Evolutionary conservation across 805 yeast species (phyloP).

Genomic region (Saturnispora sanitii): DNA sequence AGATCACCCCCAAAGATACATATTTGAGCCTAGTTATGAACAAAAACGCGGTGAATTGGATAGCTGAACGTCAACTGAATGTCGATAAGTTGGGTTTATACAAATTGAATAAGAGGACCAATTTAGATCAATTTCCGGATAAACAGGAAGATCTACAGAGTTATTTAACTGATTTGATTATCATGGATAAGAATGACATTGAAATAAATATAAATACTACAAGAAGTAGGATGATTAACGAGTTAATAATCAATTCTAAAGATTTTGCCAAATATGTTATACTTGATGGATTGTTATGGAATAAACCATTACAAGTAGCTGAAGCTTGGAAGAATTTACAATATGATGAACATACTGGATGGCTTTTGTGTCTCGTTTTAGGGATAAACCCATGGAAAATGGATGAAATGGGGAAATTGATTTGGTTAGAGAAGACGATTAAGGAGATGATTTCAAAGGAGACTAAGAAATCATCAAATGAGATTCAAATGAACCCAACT

Average conservation of each 20-base stretch:
- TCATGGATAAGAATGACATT: not conserved
- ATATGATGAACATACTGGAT: constrained; percentile 3
- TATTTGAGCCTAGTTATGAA: too few species aligned
- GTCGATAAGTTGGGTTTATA: not conserved
- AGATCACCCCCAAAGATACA: too few species aligned
- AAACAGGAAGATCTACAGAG: too few species aligned
- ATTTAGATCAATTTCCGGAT: not conserved
- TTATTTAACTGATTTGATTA: not conserved
- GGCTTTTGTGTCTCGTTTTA: constrained; percentile 1
- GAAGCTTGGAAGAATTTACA: not conserved
- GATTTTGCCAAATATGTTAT: not conserved
- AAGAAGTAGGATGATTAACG: not conserved
- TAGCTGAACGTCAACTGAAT: too few species aligned
- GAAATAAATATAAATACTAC: not conserved
- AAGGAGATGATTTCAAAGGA: not conserved
- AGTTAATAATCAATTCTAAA: not conserved
- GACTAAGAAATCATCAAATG: not conserved
- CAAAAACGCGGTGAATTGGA: too few species aligned
- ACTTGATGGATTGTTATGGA: constrained; percentile 1
- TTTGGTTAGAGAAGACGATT: constrained; percentile 1
- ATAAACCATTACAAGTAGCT: not conserved
- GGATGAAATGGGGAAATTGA: not conserved
- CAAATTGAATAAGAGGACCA: not conserved
- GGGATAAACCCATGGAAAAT: constrained; percentile 1
- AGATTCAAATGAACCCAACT: not conserved